Base-by-base conservation (phyloP, 768 basidiomycete genomes). In the Kwoniella dejecticola region DNA sequence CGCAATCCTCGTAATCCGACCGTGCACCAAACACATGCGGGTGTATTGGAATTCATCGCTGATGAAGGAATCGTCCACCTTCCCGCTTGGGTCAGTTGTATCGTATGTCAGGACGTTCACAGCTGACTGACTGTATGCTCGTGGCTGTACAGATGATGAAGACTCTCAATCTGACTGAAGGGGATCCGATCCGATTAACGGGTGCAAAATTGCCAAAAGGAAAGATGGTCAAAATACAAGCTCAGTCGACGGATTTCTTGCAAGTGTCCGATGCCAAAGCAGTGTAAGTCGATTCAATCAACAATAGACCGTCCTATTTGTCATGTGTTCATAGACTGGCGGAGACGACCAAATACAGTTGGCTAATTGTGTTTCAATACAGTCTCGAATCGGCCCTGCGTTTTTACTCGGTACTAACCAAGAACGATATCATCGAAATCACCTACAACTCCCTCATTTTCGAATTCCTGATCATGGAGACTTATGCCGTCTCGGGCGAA, bases 21-120 rank as follows among this genome's bases (percentile, higher is more conserved):
- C 86, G 31, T 89, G 85, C 55, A 93, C 85, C 67, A 75, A 21
- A 98, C 96, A 1, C 91, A 99, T 76, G 90, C 90, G 1, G 96
- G 96, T 82, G 96, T 99, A 26, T 85, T 99, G 27, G 96, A 99
- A 76, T 99, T 99, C 80, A 97, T 97, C 67, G 95, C 96, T 2
- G 89, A 96, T 58, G 95, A 98, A 79, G 96, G 96, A 12, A 83
- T 89, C 13, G 94, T 94, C 2, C 89, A 98, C 82, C 83, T 99
- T 15, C 96, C 96, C 0, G 89, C 92, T 69, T 99, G 96, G 96
- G 83, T 83, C 57, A 63, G 81, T 69, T 30, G 3, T 49, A 17
- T 31, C 31, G 1, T 23, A 27, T 1, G 33, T 45, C 19, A 19
- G 11, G 8, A 2, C 15, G 52, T 15, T n/a, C n/a, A n/a, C 5